Evolutionary conservation across 768 basidiomycete genomes (phyloP), one percentile per base, ranked within the genome.

Genomic region (Gelatoporia subvermispora): DNA sequence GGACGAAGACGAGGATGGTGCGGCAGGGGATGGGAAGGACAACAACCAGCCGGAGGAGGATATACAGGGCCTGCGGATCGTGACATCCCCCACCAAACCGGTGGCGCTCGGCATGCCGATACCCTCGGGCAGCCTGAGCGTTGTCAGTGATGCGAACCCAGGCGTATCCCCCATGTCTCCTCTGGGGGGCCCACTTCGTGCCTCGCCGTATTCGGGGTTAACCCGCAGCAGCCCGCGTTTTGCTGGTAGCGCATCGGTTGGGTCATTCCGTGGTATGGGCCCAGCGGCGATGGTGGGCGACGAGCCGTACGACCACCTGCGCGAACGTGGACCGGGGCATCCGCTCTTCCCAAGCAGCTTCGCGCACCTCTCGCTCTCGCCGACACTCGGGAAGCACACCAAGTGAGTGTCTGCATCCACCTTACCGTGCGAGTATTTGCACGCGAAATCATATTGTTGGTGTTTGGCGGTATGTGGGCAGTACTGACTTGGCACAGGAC

Each of bases 281-380:
- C 65, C 62, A 13, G 7, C 28, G 7, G 28, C 28, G 28, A 13
- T 5, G 7, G 5, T 13, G 28, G 7, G 5, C 28, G 65, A 52
- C 10, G 59, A 43, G 25, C 52, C 64, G 11, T 78, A 81, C 57
- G 70, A 79, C 60, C 65, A 73, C 3, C 67, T 77, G n/a, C 77
- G 75, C 8, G 86, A 88, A 54, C 74, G 88, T 4, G 73, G 70
- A 1, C 81, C 84, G 2, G 90, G 88, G 0, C 78, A 82, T 54
- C 90, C 89, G 13, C 68, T 92, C 7, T 94, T 94, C 69, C 87
- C 88, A 3, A 84, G 79, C 55, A 88, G 79, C 60, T 94, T 92
- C 65, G 79, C 86, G 25, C 76, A 77, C 47, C 65, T 92, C 53
- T 76, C 78, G 21, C 56, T 76, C 31, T 78, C 77, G 28, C 88